These are phyloP conservation scores for Fusarium sp. DNA, from an alignment of 2,329 filamentous ascomycete species.

Conservation along the genomic window DNA sequence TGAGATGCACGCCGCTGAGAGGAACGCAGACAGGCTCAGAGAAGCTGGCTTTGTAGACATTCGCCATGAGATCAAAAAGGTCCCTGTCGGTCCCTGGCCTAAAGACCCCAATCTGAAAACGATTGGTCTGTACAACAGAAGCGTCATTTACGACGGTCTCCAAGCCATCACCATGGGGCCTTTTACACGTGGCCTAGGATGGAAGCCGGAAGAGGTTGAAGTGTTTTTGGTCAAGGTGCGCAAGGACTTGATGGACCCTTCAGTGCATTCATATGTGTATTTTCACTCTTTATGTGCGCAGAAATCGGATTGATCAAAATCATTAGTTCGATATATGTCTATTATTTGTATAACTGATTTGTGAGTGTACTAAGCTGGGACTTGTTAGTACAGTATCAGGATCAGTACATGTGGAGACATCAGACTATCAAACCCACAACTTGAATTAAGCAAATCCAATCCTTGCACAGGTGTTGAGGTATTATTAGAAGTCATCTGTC, in stretches of 20 bases:
- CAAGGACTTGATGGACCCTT: slow-evolving; percentile 48
- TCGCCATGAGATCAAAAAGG: slow-evolving; percentile 53
- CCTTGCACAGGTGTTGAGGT: no score
- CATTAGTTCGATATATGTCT: no score
- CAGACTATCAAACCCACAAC: no score
- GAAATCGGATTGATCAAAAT: no score
- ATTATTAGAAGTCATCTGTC: no score
- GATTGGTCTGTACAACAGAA: slow-evolving; percentile 53
- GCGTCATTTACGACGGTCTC: slow-evolving; percentile 47
- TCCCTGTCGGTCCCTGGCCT: slow-evolving; percentile 62
- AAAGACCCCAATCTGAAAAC: slow-evolving; percentile 58
- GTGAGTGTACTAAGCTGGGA: no score
- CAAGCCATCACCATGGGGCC: slow-evolving; percentile 50
- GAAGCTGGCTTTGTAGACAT: slow-evolving; percentile 57
- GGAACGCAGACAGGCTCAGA: slow-evolving; percentile 43
- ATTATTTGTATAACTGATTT: no score
- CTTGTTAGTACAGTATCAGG: no score
- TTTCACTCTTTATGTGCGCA: slow-evolving; percentile 34
- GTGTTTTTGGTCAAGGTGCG: slow-evolving; percentile 50
- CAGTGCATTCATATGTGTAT: slow-evolving; percentile 33
- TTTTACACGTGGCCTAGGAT: slow-evolving; percentile 50
- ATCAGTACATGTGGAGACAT: no score
- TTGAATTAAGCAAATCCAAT: no score
- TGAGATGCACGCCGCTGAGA: slow-evolving; percentile 47
- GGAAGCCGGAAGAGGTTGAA: slow-evolving; percentile 50